Evolutionary conservation across 352 stramenopile genomes (phyloP), one percentile per base, ranked within the genome.

Genomic region (Plasmopara muralis): DNA sequence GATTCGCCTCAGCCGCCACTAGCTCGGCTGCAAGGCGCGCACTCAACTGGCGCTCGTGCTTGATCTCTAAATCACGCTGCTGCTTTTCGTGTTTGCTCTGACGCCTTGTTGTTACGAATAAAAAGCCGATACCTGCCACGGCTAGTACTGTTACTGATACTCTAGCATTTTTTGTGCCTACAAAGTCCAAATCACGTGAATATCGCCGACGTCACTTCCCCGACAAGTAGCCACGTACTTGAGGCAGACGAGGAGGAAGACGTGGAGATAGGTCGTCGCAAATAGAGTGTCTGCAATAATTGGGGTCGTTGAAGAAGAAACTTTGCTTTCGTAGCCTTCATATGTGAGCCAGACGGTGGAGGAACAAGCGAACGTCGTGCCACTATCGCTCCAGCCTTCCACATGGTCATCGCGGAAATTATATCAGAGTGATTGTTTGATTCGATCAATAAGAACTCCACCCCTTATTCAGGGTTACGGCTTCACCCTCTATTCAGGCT

Each of bases 41-140:
- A 51, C 72, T 89, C 45, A 92, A 58, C 49, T 83, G 69, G 34
- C 79, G 74, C 50, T 87, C 77, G n/a, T 46, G 53, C 35, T 60
- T 45, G 42, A 81, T 87, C 50, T 90, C 79, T n/a, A 81, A 54
- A 30, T 85, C 68, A 42, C 68, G 79, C 45, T 85, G 62, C 37
- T 80, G 68, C 49, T 82, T 77, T 53, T 81, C 71, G 43, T 76
- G 57, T 16, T 70, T 42, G 52, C 47, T 72, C 55, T 81, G 62
- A 37, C 61, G 64, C 38, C 61, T 66, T 43, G 67, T 70, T 14
- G 68, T 65, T 38, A 84, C 55, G 16, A 79, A 57, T 41, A 81
- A 64, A 47, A 84, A 89, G 40, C 64, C 60, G 13, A 85, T 53
- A 5, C 76, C 72, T 4, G 64, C 62, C 0, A 62, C 57, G 18